Evolutionary conservation across 73 alveolate genomes (phyloP), one percentile per base, ranked within the genome.

Genomic region (Blepharisma japonicum): DNA sequence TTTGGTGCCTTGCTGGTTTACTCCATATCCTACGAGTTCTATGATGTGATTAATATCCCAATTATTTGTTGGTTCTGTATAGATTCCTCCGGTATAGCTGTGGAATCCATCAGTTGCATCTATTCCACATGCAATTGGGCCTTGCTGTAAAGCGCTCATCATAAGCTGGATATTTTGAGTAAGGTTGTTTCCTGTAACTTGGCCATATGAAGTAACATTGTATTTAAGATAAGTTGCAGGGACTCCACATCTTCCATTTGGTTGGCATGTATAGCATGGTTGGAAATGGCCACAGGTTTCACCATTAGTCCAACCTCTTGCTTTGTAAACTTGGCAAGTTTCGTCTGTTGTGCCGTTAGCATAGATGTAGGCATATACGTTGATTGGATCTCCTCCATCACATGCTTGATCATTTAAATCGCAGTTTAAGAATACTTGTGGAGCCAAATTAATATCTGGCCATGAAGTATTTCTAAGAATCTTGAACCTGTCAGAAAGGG

Each of bases 401-500:
- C 96, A 89, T 21, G 89, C 21, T n/a, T 94, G 94, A 45, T 94
- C 96, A 55, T 92, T 94, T 32, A 32, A 3, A 39, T 89, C 81
- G 53, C 96, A 89, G 92, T 89, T 89, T 20, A 89, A 72, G 39
- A 89, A 70, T 14, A 67, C 86, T 68, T 89, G 91, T 18, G 74
- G 74, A 61, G 47, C 23, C 23, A 61, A 61, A 25, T n/a, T 14
- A 8, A 61, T 14, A 14, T 8, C 46, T 18, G 74, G 74, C 47
- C 14, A 61, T 0, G 47, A 14, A 3, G 47, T 39, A 14, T 39
- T 39, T 14, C 23, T n/a, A 61, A 61, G 74, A 77, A 90, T 90
- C 71, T 87, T 90, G 87, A 90, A 82, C 87, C 97, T 87, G 71
- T 90, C 97, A 81, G 97, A 92, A 54, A 90, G 87, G 6, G 97